Percentiles rank a stretch among this genome's conserved stretches.
phyloP scores from a whole-genome alignment of 306 rosid genomes.

The Cicer pinnatifidum region DNA sequence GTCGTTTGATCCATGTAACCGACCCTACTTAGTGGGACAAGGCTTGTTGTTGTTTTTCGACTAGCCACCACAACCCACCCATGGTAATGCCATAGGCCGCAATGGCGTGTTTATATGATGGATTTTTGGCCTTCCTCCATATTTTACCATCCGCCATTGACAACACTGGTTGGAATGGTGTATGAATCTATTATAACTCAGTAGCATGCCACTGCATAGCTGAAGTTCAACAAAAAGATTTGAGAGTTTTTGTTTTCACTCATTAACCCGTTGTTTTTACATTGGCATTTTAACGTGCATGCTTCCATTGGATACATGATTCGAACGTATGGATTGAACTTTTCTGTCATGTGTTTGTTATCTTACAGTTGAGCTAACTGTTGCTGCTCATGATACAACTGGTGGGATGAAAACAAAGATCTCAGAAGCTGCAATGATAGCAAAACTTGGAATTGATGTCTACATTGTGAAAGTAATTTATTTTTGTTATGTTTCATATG shows the following conservation, averaged over 20 bases:
- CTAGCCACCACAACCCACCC: too few relatives aligned
- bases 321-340: not conserved
- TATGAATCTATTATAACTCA: not conserved
- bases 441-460: constrained; percentile 85
- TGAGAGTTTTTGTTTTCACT: not conserved
- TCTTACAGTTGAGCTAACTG: constrained; percentile 61
- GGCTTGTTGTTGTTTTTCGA: too few relatives aligned
- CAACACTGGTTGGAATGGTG: not conserved
- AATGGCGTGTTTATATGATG: too few relatives aligned
- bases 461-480: constrained; percentile 75
- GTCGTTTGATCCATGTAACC: too few relatives aligned
- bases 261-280: not conserved
- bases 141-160: too few relatives aligned
- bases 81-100: too few relatives aligned
- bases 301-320: constrained; percentile 18
- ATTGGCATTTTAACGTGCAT: not conserved
- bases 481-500: not conserved
- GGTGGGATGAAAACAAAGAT: constrained; percentile 90
- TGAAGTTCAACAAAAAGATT: constrained; percentile 33
- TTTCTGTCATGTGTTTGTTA: constrained; percentile 13
- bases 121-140: too few relatives aligned
- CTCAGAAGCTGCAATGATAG: constrained; percentile 88
- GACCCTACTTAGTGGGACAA: too few relatives aligned
- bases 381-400: constrained; percentile 86
- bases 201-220: not conserved